Evolutionary conservation across 306 rosid genomes (phyloP).

Genomic region (Ochetophila trinervis): DNA sequence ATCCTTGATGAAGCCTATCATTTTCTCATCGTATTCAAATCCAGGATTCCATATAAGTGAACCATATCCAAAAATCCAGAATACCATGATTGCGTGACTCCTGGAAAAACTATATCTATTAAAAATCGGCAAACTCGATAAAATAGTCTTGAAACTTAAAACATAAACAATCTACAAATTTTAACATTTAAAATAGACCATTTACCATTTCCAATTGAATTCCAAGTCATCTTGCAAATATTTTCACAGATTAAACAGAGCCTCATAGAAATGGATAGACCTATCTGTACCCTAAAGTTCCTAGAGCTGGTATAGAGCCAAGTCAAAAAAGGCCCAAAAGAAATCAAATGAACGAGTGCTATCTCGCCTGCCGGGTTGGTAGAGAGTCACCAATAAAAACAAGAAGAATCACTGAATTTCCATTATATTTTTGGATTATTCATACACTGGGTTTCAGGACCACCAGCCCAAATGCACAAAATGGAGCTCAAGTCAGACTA

Average conservation of each 20-base stretch:
- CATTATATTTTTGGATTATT: no score
- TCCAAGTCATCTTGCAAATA: background rate
- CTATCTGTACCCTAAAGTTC: background rate
- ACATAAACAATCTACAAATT: background rate
- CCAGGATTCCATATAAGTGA: conserved; percentile 98
- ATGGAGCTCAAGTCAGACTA: no score
- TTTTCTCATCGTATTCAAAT: conserved; percentile 74
- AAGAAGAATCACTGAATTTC: no score
- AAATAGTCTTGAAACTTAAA: background rate
- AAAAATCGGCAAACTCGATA: background rate
- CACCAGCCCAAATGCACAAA: no score
- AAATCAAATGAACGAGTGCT: no score
- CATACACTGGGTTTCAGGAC: no score
- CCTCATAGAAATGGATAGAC: background rate
- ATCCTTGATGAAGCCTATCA: conserved; percentile 77
- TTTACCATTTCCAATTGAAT: background rate
- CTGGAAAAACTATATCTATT: conserved; percentile 29
- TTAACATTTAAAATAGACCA: background rate
- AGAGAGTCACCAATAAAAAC: no score
- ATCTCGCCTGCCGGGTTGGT: no score
- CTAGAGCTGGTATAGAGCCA: no score
- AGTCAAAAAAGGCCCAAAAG: no score
- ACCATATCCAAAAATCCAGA: conserved; percentile 98
- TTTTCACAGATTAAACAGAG: background rate
- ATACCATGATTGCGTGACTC: conserved; percentile 57